Percentiles rank a stretch among this genome's conserved stretches.
Conservation (phyloP, 1,284 basidiomycete genomes). For the Ustilago loliicola region DNA sequence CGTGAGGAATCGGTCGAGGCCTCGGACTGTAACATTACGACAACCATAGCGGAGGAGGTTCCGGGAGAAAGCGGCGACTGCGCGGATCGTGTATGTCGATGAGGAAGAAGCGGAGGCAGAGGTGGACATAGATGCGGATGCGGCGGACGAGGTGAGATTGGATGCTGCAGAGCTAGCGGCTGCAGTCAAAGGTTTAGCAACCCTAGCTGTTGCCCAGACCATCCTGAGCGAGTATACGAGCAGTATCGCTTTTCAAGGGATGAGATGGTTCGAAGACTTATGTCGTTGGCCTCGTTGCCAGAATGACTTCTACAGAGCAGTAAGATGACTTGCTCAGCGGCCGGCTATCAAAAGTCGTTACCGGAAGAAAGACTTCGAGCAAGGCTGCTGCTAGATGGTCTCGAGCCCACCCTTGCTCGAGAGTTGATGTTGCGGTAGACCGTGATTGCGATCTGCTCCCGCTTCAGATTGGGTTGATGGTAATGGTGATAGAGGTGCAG, state of each 20-base stretch:
- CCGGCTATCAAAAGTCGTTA: background rate
- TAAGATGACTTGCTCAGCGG: too few species aligned
- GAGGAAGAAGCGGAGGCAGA: conserved; percentile 14
- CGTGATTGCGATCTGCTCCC: background rate
- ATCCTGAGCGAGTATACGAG: conserved; percentile 1
- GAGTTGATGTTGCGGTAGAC: background rate
- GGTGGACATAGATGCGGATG: conserved; percentile 19
- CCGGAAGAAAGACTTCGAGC: background rate
- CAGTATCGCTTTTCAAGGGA: too few species aligned
- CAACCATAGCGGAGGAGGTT: conserved; percentile 55
- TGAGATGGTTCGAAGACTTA: too few species aligned
- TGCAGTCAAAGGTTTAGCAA: conserved; percentile 32
- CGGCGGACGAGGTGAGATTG: background rate
- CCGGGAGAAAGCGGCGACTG: conserved; percentile 56
- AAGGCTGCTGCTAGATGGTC: background rate
- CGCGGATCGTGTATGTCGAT: conserved; percentile 43
- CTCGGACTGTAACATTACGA: conserved; percentile 56
- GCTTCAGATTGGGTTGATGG: background rate
- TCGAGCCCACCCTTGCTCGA: background rate
- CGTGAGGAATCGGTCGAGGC: conserved; percentile 56
- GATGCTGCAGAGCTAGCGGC: conserved; percentile 12
- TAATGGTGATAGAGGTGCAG: background rate
- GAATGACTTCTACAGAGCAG: too few species aligned
- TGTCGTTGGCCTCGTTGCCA: too few species aligned
- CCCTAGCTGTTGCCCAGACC: conserved; percentile 31